A percentile compares a stretch with the other conserved stretches of the same genome.
Conservation (phyloP, 2,329 filamentous ascomycete genomes). For the Colletotrichum sp. region DNA sequence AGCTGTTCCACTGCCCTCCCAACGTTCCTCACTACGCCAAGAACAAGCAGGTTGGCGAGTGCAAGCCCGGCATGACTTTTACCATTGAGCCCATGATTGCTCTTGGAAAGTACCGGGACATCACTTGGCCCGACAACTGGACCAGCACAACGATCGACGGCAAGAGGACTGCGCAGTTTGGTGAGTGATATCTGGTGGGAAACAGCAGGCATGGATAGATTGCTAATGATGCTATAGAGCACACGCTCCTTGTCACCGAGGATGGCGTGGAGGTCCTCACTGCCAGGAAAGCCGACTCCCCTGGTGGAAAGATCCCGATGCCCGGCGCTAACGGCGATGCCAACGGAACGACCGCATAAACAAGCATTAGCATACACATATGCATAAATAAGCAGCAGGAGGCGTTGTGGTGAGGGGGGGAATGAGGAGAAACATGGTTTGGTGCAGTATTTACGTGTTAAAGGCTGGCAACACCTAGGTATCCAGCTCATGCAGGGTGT, state of each 20-base stretch:
- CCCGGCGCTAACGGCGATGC: constrained; percentile 36
- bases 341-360: constrained; percentile 16
- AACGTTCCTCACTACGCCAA: constrained; percentile 98
- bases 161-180: constrained; percentile 89
- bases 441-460: not conserved
- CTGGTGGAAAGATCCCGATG: constrained; percentile 73
- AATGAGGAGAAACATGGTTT: not conserved
- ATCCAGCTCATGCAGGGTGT: not conserved
- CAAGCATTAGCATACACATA: not conserved
- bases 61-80: constrained; percentile 97
- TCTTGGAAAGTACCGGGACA: constrained; percentile 85
- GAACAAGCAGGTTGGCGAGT: constrained; percentile 95
- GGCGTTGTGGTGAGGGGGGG: not conserved
- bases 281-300: constrained; percentile 72
- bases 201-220: constrained; percentile 34
- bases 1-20: constrained; percentile 89
- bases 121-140: constrained; percentile 99
- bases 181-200: constrained; percentile 49
- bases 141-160: constrained; percentile 94
- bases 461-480: not conserved
- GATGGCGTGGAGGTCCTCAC: constrained; percentile 83
- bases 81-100: constrained; percentile 99
- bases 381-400: not conserved
- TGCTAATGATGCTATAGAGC: constrained; percentile 56
- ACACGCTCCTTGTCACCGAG: constrained; percentile 83